phyloP scores from a whole-genome alignment of 345 rosid genomes.

The Raphanus raphanistrum region DNA sequence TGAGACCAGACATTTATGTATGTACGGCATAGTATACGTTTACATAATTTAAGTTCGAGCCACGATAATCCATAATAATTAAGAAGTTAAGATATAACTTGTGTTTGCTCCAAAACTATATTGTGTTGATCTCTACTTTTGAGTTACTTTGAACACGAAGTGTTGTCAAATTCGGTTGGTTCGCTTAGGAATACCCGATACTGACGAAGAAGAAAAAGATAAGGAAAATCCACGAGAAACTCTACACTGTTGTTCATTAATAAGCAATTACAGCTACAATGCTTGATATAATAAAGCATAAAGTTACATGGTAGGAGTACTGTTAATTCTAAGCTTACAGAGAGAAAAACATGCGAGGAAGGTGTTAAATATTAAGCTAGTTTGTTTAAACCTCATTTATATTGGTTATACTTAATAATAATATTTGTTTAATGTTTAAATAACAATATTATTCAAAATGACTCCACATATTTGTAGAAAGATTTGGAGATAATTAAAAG shows the following conservation, averaged over 20 bases:
- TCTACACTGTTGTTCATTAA: constrained; percentile 29
- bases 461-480: constrained; percentile 17
- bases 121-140: not conserved
- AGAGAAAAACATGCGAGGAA: not conserved
- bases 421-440: not conserved
- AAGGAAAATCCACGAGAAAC: constrained; percentile 16
- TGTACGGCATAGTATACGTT: not conserved
- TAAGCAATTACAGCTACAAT: constrained; percentile 25
- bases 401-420: not conserved
- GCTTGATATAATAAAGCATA: not conserved
- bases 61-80: not conserved
- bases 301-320: constrained; percentile 18
- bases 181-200: not conserved
- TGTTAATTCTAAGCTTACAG: not conserved
- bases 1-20: not conserved
- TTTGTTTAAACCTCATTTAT: constrained; percentile 5
- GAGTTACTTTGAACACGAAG: not conserved
- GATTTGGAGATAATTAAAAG: constrained; percentile 10
- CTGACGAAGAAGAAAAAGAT: not conserved
- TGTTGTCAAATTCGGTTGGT: not conserved
- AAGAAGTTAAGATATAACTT: not conserved
- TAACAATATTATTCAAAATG: constrained; percentile 10
- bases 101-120: not conserved
- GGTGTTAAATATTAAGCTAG: constrained; percentile 17
- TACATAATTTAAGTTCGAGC: not conserved